phyloP scores from a whole-genome alignment of 805 yeast species.

The Saturnispora zaruensis region DNA sequence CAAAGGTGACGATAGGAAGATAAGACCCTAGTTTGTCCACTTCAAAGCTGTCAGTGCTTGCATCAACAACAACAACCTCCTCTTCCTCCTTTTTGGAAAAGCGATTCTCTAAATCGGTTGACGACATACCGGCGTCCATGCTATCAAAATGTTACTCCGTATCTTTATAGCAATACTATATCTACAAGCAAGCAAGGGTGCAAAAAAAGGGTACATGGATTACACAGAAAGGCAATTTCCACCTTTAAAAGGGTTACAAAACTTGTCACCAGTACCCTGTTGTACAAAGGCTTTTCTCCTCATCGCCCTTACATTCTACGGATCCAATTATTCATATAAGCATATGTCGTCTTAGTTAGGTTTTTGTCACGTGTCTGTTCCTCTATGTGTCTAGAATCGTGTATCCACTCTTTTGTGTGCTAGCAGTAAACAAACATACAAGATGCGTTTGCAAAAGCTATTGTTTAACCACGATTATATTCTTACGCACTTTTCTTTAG shows the following conservation, averaged over 20 bases:
- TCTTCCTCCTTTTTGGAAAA: not conserved
- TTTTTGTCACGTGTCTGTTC: not conserved
- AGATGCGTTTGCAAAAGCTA: not conserved
- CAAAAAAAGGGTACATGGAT: not conserved
- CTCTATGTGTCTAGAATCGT: not conserved
- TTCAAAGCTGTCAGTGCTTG: not conserved
- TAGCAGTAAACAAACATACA: not conserved
- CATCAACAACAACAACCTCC: too few species aligned
- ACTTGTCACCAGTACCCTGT: not conserved
- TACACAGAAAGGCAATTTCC: not conserved
- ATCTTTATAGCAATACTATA: not conserved
- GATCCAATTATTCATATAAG: too few species aligned
- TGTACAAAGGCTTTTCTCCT: not conserved
- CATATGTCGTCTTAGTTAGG: not conserved
- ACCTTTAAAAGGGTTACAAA: not conserved
- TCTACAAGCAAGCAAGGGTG: not conserved
- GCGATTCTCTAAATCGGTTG: not conserved
- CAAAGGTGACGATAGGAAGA: conserved; percentile 19
- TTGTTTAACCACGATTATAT: not conserved
- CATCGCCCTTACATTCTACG: not conserved
- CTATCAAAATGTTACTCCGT: not conserved
- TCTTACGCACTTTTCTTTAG: not conserved
- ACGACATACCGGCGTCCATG: not conserved
- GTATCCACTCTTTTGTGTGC: not conserved
- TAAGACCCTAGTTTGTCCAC: conserved; percentile 14